Percentiles rank a stretch among this genome's conserved stretches.
Conservation (phyloP, 371 early-diverging fungal species). For the Rhizopus microsporus region DNA sequence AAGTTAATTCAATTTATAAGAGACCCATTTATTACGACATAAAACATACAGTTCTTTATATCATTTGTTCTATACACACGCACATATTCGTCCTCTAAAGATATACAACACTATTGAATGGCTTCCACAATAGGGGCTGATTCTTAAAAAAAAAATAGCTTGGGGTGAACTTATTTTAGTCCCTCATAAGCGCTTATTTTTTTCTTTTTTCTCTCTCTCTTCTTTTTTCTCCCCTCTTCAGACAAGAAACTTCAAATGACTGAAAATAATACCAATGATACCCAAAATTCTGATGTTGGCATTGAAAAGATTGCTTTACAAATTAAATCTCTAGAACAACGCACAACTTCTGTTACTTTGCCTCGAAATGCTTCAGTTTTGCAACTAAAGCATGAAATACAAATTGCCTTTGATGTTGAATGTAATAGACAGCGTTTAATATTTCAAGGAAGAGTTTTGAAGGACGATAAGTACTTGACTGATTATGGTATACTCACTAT, state of each 20-base stretch:
- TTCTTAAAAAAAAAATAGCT: too few relatives aligned
- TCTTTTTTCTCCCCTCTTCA: too few relatives aligned
- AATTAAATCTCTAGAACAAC: slow-evolving; percentile 57
- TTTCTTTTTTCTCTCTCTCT: too few relatives aligned
- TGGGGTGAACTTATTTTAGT: too few relatives aligned
- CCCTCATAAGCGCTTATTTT: too few relatives aligned
- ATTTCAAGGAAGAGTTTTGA: slow-evolving; percentile 61
- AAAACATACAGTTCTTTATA: too few relatives aligned
- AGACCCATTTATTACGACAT: too few relatives aligned
- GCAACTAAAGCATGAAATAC: slow-evolving; percentile 57
- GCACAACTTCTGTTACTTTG: slow-evolving; percentile 54
- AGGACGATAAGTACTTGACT: slow-evolving; percentile 52
- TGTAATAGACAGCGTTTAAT: slow-evolving; percentile 60
- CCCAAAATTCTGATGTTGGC: background rate
- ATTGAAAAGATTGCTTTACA: slow-evolving; percentile 43
- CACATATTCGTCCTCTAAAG: too few relatives aligned
- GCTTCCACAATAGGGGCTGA: too few relatives aligned
- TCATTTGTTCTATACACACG: too few relatives aligned
- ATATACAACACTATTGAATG: too few relatives aligned
- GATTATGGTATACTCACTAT: slow-evolving; percentile 52
- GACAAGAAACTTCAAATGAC: background rate
- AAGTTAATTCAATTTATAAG: too few relatives aligned
- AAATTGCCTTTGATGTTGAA: slow-evolving; percentile 53
- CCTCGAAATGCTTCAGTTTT: slow-evolving; percentile 55
- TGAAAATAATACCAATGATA: background rate